Evolutionary conservation across 2,329 filamentous ascomycete genomes (phyloP).

Genomic region (Mycocentrospora acerina): DNA sequence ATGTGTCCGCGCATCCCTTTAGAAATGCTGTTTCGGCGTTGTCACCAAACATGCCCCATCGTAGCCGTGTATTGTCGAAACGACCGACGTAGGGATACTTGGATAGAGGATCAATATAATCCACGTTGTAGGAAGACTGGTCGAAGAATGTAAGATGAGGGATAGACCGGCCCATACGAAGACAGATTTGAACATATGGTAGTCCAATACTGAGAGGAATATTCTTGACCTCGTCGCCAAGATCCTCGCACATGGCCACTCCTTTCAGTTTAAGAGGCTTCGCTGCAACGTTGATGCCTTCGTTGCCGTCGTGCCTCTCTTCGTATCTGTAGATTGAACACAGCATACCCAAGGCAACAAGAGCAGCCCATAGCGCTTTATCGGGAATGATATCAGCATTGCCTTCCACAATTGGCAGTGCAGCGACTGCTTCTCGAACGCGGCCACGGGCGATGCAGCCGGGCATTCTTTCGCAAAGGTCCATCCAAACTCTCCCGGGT

Average conservation of each 20-base stretch:
- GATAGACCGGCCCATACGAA: constrained; percentile 55
- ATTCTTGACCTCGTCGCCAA: constrained; percentile 53
- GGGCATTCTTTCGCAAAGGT: constrained; percentile 57
- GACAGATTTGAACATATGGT: constrained; percentile 56
- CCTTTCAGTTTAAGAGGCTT: constrained; percentile 40
- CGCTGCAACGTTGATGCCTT: constrained; percentile 48
- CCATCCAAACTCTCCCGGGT: constrained; percentile 57
- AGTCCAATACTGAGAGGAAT: constrained; percentile 55
- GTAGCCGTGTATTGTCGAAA: constrained; percentile 24
- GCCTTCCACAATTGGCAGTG: constrained; percentile 53
- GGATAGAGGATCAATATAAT: constrained; percentile 52
- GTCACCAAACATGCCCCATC: constrained; percentile 30
- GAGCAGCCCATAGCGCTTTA: constrained; percentile 55
- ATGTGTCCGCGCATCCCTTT: constrained; percentile 28
- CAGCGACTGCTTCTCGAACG: constrained; percentile 53
- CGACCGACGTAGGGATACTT: constrained; percentile 49
- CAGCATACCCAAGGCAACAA: constrained; percentile 56
- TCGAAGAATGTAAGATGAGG: constrained; percentile 58
- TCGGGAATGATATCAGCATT: constrained; percentile 55
- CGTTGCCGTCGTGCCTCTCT: constrained; percentile 55
- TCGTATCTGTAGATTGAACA: constrained; percentile 59
- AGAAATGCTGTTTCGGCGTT: constrained; percentile 27
- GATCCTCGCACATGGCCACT: constrained; percentile 53
- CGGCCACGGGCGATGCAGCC: constrained; percentile 54
- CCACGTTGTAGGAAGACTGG: constrained; percentile 57